Evolutionary conservation across 768 basidiomycete species (phyloP), one percentile per base, ranked within the genome.

Genomic region (Pisolithus albus): DNA sequence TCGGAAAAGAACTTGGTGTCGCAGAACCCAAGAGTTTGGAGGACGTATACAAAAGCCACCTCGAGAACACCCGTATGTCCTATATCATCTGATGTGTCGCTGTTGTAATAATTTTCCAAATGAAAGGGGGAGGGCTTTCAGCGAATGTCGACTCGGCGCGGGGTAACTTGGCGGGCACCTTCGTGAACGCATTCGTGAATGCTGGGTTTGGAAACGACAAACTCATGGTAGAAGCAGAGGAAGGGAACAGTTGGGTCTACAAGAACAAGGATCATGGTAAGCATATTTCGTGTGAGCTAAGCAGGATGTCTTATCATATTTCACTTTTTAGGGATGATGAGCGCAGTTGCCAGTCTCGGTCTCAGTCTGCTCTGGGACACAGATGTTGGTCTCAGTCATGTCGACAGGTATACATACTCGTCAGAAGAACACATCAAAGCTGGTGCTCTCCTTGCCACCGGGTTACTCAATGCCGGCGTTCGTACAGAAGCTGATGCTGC

Each of bases 201-300:
- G 95, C 93, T 41, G 96, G 95, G 0, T 99, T 94, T 63, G 93
- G 92, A 21, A 99, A 99, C 65, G 96, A 99, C 68, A 97, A 96
- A 66, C 79, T 99, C 49, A 95, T 99, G 91, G 92, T 94, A 5
- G 87, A 86, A 63, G 95, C 93, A 1, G 89, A 92, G 53, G 94
- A 96, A 62, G 95, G 96, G 13, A 90, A 83, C 68, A 94, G 92
- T 61, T 99, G 93, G 93, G 92, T 99, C 52, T 99, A 98, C 77
- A 98, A 98, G 79, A 98, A 98, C 76, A 98, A 98, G 72, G 95
- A 97, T 49, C 92, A 96, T 56, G 96, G 94, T 85, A 52, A 19
- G 76, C 63, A 13, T n/a, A 34, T 47, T 37, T 15, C 40, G 23
- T 19, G 18, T 11, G 13, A 30, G 26, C 7, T 13, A 8, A 11